phyloP scores from a whole-genome alignment of 306 rosid species.

The Quercus alba region DNA sequence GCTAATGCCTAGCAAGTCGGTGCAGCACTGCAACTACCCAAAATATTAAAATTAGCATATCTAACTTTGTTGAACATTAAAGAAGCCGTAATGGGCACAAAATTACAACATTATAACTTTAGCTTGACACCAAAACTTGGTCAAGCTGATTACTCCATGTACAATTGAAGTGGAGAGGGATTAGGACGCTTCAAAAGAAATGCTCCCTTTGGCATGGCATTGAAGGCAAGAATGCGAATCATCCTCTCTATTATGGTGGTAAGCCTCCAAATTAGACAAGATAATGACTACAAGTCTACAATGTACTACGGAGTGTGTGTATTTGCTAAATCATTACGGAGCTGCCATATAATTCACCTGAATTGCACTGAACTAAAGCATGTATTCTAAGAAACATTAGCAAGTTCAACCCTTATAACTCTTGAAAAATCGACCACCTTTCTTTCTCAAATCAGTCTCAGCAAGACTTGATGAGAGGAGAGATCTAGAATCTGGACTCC shows the following conservation, averaged over 20 bases:
- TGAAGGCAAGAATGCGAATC: background rate
- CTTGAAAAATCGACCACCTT: slow-evolving; percentile 73
- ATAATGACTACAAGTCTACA: slow-evolving; percentile 1
- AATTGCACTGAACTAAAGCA: background rate
- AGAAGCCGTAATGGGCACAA: background rate
- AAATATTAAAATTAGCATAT: background rate
- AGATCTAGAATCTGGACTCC: slow-evolving; percentile 72
- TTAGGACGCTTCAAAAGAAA: background rate
- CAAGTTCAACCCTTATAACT: slow-evolving; percentile 7
- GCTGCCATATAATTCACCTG: slow-evolving; percentile 8
- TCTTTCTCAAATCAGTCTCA: slow-evolving; percentile 62
- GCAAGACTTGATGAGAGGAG: slow-evolving; percentile 50
- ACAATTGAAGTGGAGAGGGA: background rate
- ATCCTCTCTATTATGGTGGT: background rate
- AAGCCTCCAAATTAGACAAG: background rate
- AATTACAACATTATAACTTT: background rate
- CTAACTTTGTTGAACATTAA: background rate
- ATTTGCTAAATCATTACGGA: background rate
- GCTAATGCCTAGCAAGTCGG: slow-evolving; percentile 19
- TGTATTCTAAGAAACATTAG: background rate
- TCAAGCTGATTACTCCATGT: background rate
- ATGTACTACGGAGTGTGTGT: background rate
- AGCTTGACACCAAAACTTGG: background rate
- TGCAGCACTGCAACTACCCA: slow-evolving; percentile 1
- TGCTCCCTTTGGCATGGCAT: background rate